A percentile compares a stretch with the other conserved stretches of the same genome.
phyloP scores from a whole-genome alignment of 495 filamentous ascomycete species.

The Annulohypoxylon bovei region DNA sequence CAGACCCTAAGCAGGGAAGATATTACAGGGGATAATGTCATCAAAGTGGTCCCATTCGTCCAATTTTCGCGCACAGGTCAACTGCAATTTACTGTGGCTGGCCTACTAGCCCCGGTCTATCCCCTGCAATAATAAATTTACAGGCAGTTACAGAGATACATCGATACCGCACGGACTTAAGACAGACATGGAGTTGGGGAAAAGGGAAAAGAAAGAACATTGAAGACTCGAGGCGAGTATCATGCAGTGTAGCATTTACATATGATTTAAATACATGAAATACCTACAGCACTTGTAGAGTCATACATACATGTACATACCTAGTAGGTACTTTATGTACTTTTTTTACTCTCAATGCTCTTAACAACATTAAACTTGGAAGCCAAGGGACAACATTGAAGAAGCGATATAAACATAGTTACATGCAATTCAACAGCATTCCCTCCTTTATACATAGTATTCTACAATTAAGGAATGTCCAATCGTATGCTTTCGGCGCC shows the following conservation, averaged over 20 bases:
- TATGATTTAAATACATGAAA: background rate
- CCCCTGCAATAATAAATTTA: conserved; percentile 33
- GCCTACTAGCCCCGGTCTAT: conserved; percentile 20
- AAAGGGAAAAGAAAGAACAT: background rate
- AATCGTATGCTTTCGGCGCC: conserved; percentile 10
- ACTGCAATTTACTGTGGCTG: conserved; percentile 40
- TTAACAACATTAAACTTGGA: background rate
- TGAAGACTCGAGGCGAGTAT: conserved; percentile 2
- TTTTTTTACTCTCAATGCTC: background rate
- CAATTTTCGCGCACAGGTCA: conserved; percentile 34
- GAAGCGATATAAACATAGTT: background rate
- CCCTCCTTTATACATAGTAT: background rate
- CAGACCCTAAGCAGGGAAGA: conserved; percentile 35
- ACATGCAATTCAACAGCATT: background rate
- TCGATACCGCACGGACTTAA: conserved; percentile 2
- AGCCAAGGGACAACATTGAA: too few species aligned
- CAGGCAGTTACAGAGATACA: conserved; percentile 3
- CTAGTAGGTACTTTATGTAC: background rate
- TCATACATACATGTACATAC: background rate
- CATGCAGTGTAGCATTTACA: conserved; percentile 4
- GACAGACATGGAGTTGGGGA: background rate
- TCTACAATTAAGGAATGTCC: background rate
- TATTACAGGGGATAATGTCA: conserved; percentile 9
- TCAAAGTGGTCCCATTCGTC: conserved; percentile 30
- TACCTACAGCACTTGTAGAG: too few species aligned